These are phyloP conservation scores for Penicillium sclerotiorum DNA, from an alignment of 2,329 filamentous ascomycete species.

Conservation along the genomic window DNA sequence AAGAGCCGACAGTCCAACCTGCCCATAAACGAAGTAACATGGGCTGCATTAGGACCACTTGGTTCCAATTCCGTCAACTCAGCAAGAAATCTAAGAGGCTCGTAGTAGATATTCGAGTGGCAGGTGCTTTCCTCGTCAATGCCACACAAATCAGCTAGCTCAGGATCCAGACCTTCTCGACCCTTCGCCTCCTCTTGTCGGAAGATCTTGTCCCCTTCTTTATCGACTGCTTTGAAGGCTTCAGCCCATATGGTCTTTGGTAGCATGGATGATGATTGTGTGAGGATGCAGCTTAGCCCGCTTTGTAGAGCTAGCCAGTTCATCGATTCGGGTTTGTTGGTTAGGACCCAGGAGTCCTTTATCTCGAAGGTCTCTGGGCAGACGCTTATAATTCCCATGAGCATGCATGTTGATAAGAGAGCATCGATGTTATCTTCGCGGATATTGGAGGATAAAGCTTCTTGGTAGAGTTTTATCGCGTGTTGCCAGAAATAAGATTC, in stretches of 20 bases:
- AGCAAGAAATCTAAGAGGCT: slow-evolving; percentile 23
- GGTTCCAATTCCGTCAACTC: slow-evolving; percentile 23
- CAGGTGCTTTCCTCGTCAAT: slow-evolving; percentile 26
- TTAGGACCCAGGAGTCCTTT: slow-evolving; percentile 34
- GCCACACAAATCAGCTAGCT: slow-evolving; percentile 32
- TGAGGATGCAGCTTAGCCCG: slow-evolving; percentile 28
- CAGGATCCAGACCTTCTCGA: slow-evolving; percentile 26
- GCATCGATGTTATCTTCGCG: slow-evolving; percentile 26
- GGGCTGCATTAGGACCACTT: slow-evolving; percentile 21
- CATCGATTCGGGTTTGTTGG: slow-evolving; percentile 21
- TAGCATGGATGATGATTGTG: slow-evolving; percentile 14
- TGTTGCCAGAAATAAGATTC: slow-evolving; percentile 35
- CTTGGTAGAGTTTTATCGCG: slow-evolving; percentile 30
- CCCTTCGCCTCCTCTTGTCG: slow-evolving; percentile 17
- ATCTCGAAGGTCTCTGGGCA: slow-evolving; percentile 26
- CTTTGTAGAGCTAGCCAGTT: slow-evolving; percentile 38
- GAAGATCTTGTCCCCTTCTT: slow-evolving; percentile 21
- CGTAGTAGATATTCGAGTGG: slow-evolving; percentile 28
- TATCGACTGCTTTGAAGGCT: slow-evolving; percentile 20
- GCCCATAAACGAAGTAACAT: slow-evolving; percentile 31
- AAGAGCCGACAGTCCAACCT: slow-evolving; percentile 29
- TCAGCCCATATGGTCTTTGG: slow-evolving; percentile 29
- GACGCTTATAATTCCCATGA: slow-evolving; percentile 31
- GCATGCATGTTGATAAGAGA: slow-evolving; percentile 35
- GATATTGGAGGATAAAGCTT: slow-evolving; percentile 23